phyloP scores from a whole-genome alignment of 768 basidiomycete genomes.

The Tubosaeta brunneosetosa region DNA sequence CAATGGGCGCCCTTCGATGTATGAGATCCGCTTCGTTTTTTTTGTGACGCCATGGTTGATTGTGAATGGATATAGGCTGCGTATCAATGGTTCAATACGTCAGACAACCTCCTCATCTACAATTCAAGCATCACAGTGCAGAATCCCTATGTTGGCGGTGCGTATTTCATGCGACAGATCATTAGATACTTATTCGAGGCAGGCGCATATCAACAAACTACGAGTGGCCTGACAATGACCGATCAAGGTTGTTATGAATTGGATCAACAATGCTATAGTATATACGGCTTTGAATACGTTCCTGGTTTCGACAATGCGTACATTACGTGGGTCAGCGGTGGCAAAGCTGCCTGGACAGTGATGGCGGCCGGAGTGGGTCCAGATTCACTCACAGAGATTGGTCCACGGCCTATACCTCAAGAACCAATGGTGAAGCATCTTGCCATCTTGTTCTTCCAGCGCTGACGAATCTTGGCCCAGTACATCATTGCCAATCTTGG shows the following conservation, averaged over 20 bases:
- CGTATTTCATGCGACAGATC: neutral
- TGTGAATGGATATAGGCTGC: constrained; percentile 31
- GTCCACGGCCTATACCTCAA: constrained; percentile 54
- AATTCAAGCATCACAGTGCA: constrained; percentile 34
- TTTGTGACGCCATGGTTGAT: neutral
- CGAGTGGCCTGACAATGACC: constrained; percentile 33
- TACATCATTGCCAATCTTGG: constrained; percentile 71
- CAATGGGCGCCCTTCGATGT: constrained; percentile 42
- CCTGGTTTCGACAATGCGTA: constrained; percentile 51
- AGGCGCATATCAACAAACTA: constrained; percentile 39
- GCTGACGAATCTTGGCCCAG: constrained; percentile 27
- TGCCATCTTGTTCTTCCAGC: neutral
- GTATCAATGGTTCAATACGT: constrained; percentile 39
- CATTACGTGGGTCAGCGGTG: constrained; percentile 66
- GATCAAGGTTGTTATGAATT: constrained; percentile 44
- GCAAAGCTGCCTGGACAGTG: constrained; percentile 54
- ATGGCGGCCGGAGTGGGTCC: constrained; percentile 43
- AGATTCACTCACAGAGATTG: constrained; percentile 50
- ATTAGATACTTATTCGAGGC: constrained; percentile 2
- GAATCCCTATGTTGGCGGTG: constrained; percentile 44
- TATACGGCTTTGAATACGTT: constrained; percentile 54
- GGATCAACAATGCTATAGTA: constrained; percentile 37
- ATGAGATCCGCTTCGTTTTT: constrained; percentile 1
- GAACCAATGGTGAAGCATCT: constrained; percentile 59
- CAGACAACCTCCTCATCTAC: constrained; percentile 33